A percentile compares a stretch with the other conserved stretches of the same genome.
Conservation (phyloP, 192 early-diverging fungal genomes). For the Globomyces pollinis-pini region DNA sequence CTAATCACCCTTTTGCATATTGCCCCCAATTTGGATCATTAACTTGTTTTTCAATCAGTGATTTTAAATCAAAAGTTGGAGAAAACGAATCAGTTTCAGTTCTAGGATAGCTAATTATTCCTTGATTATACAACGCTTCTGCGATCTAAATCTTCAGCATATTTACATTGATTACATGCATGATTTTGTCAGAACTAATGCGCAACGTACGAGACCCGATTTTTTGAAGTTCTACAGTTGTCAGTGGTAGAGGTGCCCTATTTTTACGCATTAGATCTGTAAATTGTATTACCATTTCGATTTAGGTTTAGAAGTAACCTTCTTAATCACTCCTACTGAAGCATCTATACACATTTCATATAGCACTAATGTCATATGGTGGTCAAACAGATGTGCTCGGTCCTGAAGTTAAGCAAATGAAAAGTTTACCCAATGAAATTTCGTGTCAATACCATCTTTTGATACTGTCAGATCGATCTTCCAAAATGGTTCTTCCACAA, state of each 20-base stretch:
- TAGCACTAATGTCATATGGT: constrained; percentile 54
- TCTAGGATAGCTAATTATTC: constrained; percentile 90
- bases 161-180: constrained; percentile 47
- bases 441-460: constrained; percentile 39
- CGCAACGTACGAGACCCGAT: constrained; percentile 59
- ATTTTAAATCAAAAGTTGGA: constrained; percentile 57
- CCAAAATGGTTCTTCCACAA: constrained; percentile 91
- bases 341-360: constrained; percentile 67
- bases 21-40: constrained; percentile 32
- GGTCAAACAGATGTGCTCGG: constrained; percentile 68
- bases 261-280: neutral
- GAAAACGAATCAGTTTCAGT: constrained; percentile 95
- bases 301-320: constrained; percentile 55
- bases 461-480: constrained; percentile 52
- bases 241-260: constrained; percentile 84
- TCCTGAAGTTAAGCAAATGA: no score
- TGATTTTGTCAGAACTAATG: constrained; percentile 71
- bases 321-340: constrained; percentile 48
- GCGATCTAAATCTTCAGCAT: constrained; percentile 47
- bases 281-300: constrained; percentile 87
- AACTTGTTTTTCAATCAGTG: constrained; percentile 57
- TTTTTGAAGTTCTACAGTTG: constrained; percentile 91
- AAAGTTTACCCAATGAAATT: constrained; percentile 85
- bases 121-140: constrained; percentile 78
- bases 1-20: constrained; percentile 38